These are phyloP conservation scores for Asterella californica DNA, from an alignment of 225 moss, liverwort and hornwort genomes.

Conservation along the genomic window DNA sequence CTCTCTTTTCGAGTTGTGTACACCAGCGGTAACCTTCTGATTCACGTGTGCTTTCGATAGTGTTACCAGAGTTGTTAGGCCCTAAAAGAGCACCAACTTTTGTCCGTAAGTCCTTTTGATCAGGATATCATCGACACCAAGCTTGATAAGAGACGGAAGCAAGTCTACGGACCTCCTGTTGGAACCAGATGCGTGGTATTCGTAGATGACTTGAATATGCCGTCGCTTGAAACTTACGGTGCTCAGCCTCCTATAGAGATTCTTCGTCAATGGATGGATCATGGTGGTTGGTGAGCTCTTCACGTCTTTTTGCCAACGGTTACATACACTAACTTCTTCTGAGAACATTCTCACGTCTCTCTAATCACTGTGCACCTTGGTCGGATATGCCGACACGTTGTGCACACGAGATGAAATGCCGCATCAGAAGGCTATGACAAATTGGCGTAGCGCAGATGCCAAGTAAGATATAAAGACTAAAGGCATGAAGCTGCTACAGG, in stretches of 20 bases:
- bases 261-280: conserved; percentile 74
- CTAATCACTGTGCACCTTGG: background rate
- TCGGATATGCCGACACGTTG: background rate
- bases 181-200: conserved; percentile 63
- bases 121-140: conserved; percentile 69
- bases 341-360: too few species aligned
- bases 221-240: conserved; percentile 63
- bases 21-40: background rate
- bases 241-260: conserved; percentile 73
- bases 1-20: background rate
- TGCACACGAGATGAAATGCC: background rate
- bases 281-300: conserved; percentile 57
- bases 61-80: too few species aligned
- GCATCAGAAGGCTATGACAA: background rate
- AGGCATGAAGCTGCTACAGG: background rate
- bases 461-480: background rate
- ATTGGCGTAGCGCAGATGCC: background rate
- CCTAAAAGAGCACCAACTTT: background rate
- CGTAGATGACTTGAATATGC: conserved; percentile 77
- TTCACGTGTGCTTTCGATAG: background rate
- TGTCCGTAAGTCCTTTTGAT: background rate
- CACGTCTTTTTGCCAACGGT: background rate
- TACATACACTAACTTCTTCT: background rate
- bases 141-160: conserved; percentile 66
- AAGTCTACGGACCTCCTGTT: conserved; percentile 64